Base-by-base conservation (phyloP, 148 eudicot genomes). In the Salicornia ramosissima region DNA sequence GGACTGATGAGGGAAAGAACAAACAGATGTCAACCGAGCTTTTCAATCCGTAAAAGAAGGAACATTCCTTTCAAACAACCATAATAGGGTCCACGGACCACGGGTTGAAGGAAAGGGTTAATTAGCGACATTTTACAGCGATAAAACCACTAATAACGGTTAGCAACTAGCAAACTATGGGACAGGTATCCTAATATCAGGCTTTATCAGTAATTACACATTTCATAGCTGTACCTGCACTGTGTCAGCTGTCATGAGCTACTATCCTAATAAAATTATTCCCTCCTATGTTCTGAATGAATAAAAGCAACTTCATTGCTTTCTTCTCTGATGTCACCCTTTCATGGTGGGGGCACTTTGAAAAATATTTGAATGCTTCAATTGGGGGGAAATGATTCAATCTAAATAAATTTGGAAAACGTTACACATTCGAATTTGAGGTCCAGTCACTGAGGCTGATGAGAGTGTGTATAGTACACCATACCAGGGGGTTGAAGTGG, bases 401-500 rank as follows among this genome's bases (percentile, higher is more conserved):
- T 58, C 72, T 36, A 64, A 30, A 21, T 5, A 29, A 50, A 24
- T 43, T 19, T 52, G n/a, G n/a, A n/a, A n/a, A n/a, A n/a, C n/a
- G n/a, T n/a, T n/a, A 25, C 46, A 66, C 28, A 28, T 39, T 47
- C 55, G 36, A 36, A 51, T 65, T 63, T 52, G 36, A 45, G 34
- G 3, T 9, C 46, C 49, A 33, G 51, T 86, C 79, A 84, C 77
- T 83, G 90, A 67, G 81, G 75, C 19, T 86, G 85, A 73, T 88
- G 85, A 51, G 90, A 83, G 16, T 85, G 90, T 26, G 86, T 67
- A 74, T 75, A 93, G 76, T 83, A 93, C 69, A 82, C 76, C 90
- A 90, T 87, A 61, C 96, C 92, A 39, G 96, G 85, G 10, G 89
- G 83, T 80, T 84, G 98, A 62, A 83, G 70, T 5, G 96, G 95